A percentile compares a stretch with the other conserved stretches of the same genome.
Conservation (phyloP, 1,284 basidiomycete species). For the Exsudoporus floridanus region DNA sequence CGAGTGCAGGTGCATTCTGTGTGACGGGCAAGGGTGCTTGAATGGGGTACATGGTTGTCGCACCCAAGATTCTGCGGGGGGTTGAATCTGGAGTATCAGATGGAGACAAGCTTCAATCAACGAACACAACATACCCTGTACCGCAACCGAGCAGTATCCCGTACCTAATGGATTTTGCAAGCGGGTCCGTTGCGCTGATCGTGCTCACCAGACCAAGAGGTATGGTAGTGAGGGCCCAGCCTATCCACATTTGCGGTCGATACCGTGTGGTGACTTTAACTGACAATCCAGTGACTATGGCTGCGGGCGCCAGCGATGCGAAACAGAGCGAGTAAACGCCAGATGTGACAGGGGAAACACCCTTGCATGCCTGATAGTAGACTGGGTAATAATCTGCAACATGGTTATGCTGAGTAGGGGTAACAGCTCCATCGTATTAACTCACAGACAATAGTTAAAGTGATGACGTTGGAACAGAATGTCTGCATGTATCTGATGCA, state of each 20-base stretch:
- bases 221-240: slow-evolving; percentile 1
- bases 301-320: not conserved
- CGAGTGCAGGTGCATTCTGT: slow-evolving; percentile 34
- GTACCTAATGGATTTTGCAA: not conserved
- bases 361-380: slow-evolving; percentile 16
- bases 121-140: slow-evolving; percentile 2
- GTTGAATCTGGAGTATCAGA: not conserved
- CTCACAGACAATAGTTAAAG: slow-evolving; percentile 3
- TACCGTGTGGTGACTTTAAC: slow-evolving; percentile 5
- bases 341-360: slow-evolving; percentile 5
- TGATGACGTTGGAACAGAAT: not conserved
- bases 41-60: slow-evolving; percentile 23
- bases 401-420: too few species aligned
- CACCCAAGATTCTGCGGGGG: not conserved
- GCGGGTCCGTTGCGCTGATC: slow-evolving; percentile 1
- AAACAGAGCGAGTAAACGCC: slow-evolving; percentile 11
- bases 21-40: slow-evolving; percentile 37
- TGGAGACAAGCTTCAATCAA: not conserved
- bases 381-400: slow-evolving; percentile 11
- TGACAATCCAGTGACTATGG: slow-evolving; percentile 6
- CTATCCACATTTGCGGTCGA: slow-evolving; percentile 9
- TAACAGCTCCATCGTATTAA: too few species aligned
- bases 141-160: slow-evolving; percentile 3
- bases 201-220: slow-evolving; percentile 7
- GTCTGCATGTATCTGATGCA: slow-evolving; percentile 7